Percentiles rank a stretch among this genome's conserved stretches.
These are phyloP conservation scores for Mycosphaerella sp. DNA, from an alignment of 2,329 filamentous ascomycete genomes.

Conservation along the genomic window DNA sequence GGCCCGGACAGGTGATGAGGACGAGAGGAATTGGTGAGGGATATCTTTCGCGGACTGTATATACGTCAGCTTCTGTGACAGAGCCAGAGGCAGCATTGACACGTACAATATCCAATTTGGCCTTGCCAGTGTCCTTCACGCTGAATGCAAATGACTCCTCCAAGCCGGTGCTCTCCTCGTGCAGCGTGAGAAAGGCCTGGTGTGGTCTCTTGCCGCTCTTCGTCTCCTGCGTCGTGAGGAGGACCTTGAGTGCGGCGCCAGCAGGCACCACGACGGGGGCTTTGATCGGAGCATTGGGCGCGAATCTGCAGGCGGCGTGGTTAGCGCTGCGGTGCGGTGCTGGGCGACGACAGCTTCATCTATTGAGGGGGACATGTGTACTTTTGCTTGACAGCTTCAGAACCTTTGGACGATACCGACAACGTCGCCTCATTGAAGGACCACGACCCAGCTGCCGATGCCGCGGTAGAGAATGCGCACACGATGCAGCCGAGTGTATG, in stretches of 20 bases:
- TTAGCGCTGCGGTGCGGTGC: neutral
- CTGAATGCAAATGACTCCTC: slow-evolving; percentile 81
- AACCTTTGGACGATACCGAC: slow-evolving; percentile 55
- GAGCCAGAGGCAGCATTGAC: neutral
- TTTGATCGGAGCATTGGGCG: slow-evolving; percentile 39
- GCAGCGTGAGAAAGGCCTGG: slow-evolving; percentile 83
- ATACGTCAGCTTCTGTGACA: slow-evolving; percentile 21
- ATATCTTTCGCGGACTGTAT: slow-evolving; percentile 78
- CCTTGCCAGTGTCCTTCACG: slow-evolving; percentile 84
- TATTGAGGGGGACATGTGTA: slow-evolving; percentile 13
- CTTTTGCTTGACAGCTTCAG: slow-evolving; percentile 55
- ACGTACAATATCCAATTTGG: slow-evolving; percentile 73
- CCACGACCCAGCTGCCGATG: slow-evolving; percentile 54
- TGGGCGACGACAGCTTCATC: neutral
- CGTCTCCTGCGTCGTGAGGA: slow-evolving; percentile 73
- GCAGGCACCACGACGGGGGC: slow-evolving; percentile 45
- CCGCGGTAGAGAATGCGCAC: slow-evolving; percentile 26
- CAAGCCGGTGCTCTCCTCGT: slow-evolving; percentile 65
- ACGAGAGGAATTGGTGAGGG: slow-evolving; percentile 69
- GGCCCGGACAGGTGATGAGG: slow-evolving; percentile 64
- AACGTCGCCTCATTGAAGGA: slow-evolving; percentile 67
- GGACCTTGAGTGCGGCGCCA: slow-evolving; percentile 70
- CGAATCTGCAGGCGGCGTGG: slow-evolving; percentile 3
- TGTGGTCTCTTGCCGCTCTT: slow-evolving; percentile 77
- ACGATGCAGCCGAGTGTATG: slow-evolving; percentile 10